phyloP scores from a whole-genome alignment of 2,329 filamentous ascomycete species.

The Aureobasidium sp. region DNA sequence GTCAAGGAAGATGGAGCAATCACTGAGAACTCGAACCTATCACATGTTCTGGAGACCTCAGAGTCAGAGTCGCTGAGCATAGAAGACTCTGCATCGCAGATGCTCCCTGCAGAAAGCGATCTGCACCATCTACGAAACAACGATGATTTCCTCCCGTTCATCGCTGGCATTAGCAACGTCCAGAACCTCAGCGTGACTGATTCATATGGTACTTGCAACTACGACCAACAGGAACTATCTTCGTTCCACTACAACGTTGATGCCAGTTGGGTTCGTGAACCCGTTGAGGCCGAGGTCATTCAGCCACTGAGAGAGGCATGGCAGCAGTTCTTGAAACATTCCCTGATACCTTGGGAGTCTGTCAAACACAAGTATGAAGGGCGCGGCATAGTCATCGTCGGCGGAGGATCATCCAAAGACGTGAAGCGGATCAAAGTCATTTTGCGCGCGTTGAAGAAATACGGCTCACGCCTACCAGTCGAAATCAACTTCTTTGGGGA shows the following conservation, averaged over 20 bases:
- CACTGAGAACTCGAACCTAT: too few relatives aligned
- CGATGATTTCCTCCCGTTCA: background rate
- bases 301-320: background rate
- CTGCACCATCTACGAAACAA: background rate
- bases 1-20: too few relatives aligned
- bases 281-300: background rate
- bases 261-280: background rate
- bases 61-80: background rate
- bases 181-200: background rate
- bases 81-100: background rate
- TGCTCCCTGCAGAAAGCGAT: background rate
- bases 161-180: background rate
- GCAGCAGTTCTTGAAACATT: background rate
- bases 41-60: background rate
- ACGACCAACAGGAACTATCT: background rate
- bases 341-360: background rate
- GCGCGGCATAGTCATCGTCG: background rate
- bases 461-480: too few relatives aligned
- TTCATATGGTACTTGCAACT: background rate
- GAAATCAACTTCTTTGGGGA: too few relatives aligned
- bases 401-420: background rate
- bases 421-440: background rate
- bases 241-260: background rate
- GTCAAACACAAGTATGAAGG: background rate
- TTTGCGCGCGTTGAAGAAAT: too few relatives aligned